These are phyloP conservation scores for Vigna trinervia DNA, from an alignment of 306 rosid genomes.

Conservation along the genomic window DNA sequence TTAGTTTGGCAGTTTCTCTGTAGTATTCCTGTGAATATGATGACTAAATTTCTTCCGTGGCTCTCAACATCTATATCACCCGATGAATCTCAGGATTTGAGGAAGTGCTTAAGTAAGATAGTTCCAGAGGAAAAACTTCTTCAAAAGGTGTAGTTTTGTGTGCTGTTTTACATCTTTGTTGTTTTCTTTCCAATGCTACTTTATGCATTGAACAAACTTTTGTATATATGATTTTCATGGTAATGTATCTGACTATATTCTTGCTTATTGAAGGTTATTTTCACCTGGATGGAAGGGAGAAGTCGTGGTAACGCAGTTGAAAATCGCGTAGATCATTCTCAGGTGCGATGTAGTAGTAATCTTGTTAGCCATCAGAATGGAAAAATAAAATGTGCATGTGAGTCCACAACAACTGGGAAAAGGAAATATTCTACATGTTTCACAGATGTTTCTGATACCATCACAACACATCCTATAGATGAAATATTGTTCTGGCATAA, in stretches of 20 bases:
- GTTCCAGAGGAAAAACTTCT: slow-evolving; percentile 97
- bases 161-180: slow-evolving; percentile 28
- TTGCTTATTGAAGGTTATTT: slow-evolving; percentile 80
- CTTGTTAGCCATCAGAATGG: slow-evolving; percentile 53
- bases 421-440: slow-evolving; percentile 70
- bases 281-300: slow-evolving; percentile 91
- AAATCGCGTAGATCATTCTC: slow-evolving; percentile 62
- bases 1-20: slow-evolving; percentile 98
- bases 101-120: slow-evolving; percentile 74
- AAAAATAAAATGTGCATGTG: slow-evolving; percentile 70
- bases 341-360: slow-evolving; percentile 55
- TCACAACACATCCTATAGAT: slow-evolving; percentile 82
- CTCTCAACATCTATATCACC: slow-evolving; percentile 82
- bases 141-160: slow-evolving; percentile 70
- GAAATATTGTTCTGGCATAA: slow-evolving; percentile 97
- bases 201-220: slow-evolving; percentile 13
- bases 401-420: slow-evolving; percentile 69
- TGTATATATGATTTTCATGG: slow-evolving; percentile 35
- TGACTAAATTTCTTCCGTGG: slow-evolving; percentile 98
- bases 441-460: slow-evolving; percentile 62
- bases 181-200: slow-evolving; percentile 34
- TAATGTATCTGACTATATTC: slow-evolving; percentile 41
- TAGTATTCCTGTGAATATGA: slow-evolving; percentile 97
- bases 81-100: slow-evolving; percentile 80
- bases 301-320: slow-evolving; percentile 49